Conservation (phyloP, 805 yeast species). For the Pachysolen tannophilus region DNA sequence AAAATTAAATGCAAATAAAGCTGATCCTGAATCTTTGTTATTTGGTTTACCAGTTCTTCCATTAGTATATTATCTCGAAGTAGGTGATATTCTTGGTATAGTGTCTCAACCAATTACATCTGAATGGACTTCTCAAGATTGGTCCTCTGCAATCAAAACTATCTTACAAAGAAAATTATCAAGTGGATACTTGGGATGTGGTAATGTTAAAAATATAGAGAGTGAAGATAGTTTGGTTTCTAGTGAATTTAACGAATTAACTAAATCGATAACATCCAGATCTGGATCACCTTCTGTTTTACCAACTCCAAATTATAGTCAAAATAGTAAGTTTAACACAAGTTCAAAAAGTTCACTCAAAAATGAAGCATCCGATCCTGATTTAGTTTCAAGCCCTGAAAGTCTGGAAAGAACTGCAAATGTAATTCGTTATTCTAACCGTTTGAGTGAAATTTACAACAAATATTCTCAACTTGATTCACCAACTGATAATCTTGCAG, state of each 20-base stretch:
- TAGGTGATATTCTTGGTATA: constrained; percentile 46
- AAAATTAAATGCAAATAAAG: constrained; percentile 66
- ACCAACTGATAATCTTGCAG: constrained; percentile 1
- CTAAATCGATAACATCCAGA: constrained; percentile 3
- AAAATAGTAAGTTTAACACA: constrained; percentile 1
- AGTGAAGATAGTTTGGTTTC: too few species aligned
- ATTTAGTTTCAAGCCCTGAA: constrained; percentile 1
- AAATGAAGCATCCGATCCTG: neutral
- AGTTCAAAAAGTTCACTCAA: too few species aligned
- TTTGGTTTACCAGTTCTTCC: constrained; percentile 84
- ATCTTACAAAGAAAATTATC: constrained; percentile 44
- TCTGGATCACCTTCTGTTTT: constrained; percentile 6
- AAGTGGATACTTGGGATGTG: constrained; percentile 70
- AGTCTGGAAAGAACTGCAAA: constrained; percentile 3
- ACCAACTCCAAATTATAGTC: constrained; percentile 5
- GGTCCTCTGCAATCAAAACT: constrained; percentile 51
- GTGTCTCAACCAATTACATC: constrained; percentile 23
- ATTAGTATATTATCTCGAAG: constrained; percentile 59
- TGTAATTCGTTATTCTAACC: constrained; percentile 3
- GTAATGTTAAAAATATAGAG: constrained; percentile 55
- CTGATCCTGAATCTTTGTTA: constrained; percentile 54
- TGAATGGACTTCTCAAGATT: constrained; percentile 49
- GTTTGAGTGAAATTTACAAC: constrained; percentile 9
- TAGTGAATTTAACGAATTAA: too few species aligned
- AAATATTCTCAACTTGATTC: constrained; percentile 10